These are phyloP conservation scores for Phytophthora pinifolia DNA, from an alignment of 352 stramenopile genomes.

Conservation along the genomic window DNA sequence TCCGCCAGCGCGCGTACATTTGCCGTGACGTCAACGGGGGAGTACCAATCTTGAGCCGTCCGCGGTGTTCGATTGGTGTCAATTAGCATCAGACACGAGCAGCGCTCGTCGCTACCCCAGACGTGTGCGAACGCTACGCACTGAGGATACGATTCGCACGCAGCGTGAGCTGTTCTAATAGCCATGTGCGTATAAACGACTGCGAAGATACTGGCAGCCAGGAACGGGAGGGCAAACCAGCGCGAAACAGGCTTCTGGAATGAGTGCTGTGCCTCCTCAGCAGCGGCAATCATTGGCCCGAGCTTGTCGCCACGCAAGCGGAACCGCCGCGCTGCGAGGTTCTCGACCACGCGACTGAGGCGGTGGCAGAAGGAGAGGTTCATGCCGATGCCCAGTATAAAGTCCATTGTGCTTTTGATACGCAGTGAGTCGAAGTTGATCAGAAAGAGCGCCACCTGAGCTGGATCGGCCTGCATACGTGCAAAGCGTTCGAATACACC, in stretches of 20 bases:
- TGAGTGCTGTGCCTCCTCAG: conserved; percentile 1
- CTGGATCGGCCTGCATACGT: conserved; percentile 26
- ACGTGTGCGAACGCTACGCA: conserved; percentile 17
- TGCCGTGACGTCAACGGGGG: conserved; percentile 12
- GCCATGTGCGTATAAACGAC: conserved; percentile 15
- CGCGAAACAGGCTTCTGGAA: conserved; percentile 14
- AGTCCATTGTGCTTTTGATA: conserved; percentile 23
- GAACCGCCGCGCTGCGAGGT: conserved; percentile 7
- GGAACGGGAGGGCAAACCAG: conserved; percentile 15
- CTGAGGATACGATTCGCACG: conserved; percentile 16
- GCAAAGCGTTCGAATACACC: conserved; percentile 34
- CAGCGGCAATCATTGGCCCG: not conserved
- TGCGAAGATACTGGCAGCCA: not conserved
- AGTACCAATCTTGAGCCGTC: conserved; percentile 17
- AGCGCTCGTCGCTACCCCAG: conserved; percentile 1
- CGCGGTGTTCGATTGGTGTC: conserved; percentile 14
- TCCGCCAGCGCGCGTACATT: conserved; percentile 7
- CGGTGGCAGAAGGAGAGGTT: conserved; percentile 38
- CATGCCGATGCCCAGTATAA: conserved; percentile 32
- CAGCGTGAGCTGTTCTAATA: conserved; percentile 1
- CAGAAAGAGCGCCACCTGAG: conserved; percentile 25
- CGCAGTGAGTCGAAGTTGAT: conserved; percentile 32
- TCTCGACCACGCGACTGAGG: conserved; percentile 28
- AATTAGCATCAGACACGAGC: conserved; percentile 26
- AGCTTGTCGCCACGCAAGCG: conserved; percentile 1